These are phyloP conservation scores for Penicillium cosmopolitanum DNA, from an alignment of 495 filamentous ascomycete species.

Conservation along the genomic window DNA sequence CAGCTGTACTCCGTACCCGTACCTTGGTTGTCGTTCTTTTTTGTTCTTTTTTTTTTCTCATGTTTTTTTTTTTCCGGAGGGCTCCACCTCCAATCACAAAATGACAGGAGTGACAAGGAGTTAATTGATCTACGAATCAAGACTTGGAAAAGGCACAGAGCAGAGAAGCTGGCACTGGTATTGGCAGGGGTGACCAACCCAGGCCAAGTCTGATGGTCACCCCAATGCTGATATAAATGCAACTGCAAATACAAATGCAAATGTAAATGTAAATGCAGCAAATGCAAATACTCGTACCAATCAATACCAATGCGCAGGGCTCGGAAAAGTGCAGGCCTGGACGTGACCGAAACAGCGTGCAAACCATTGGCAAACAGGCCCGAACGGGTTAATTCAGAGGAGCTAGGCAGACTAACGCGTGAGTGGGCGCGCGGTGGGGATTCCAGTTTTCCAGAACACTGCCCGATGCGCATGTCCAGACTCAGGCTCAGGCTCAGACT, in stretches of 20 bases:
- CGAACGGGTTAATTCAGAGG: constrained; percentile 21
- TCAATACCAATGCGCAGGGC: not conserved
- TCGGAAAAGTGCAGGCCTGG: not conserved
- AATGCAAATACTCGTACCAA: not conserved
- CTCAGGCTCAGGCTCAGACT: not conserved
- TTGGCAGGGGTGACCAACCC: not conserved
- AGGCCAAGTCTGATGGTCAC: not conserved
- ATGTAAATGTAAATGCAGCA: not conserved
- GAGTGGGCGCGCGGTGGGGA: constrained; percentile 12
- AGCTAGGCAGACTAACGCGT: constrained; percentile 5
- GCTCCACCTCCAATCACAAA: constrained; percentile 1
- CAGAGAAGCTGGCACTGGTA: not conserved
- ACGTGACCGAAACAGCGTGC: constrained; percentile 5
- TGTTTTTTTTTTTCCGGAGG: not conserved
- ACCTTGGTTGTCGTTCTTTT: not conserved
- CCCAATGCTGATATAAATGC: not conserved
- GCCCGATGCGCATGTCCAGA: constrained; percentile 14
- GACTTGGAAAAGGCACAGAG: not conserved
- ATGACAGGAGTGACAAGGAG: constrained; percentile 5
- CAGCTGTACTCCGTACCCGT: no score
- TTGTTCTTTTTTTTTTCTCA: not conserved
- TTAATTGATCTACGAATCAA: constrained; percentile 1
- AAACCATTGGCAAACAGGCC: constrained; percentile 20
- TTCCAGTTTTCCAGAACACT: constrained; percentile 26
- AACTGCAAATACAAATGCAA: not conserved